Base-by-base conservation (phyloP, 345 rosid species). In the Eucalyptus sp. region DNA sequence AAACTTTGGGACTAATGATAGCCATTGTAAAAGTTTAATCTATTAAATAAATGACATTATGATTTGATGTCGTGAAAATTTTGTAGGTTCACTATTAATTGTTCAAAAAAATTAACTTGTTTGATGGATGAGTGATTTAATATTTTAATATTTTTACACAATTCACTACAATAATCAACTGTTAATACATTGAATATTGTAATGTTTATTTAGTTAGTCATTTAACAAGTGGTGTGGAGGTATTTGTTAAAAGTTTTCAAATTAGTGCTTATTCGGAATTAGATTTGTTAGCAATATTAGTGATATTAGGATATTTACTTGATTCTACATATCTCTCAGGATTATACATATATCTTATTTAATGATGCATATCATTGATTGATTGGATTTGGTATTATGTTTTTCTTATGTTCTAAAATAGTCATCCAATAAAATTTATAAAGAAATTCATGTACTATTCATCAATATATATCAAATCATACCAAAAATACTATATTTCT, bases 51-150 rank as follows among this genome's bases (percentile, higher is more conserved):
- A 16, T 31, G 43, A 18, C 27, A 10, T 71, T 71, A 1, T 10
- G 7, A 8, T 66, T 7, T 66, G 22, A 66, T 66, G 9, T 3
- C 46, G 10, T 37, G 25, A 18, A 10, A 71, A 71, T 71, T 71
- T 71, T 0, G 2, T 37, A 0, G 13, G 25, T 4, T 7, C 25
- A 71, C 13, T 37, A 9, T 4, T 17, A 18, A 9, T 2, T 71
- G 2, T 10, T 71, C 25, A 17, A 10, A 71, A 37, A 37, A 4
- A 2, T 33, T 17, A 71, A 37, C 18, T 5, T 10, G 14, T 71
- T 71, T 10, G 13, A 68, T 68, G 1, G 22, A 17, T 5, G 4
- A 1, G 46, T 10, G 7, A 71, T 37, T 37, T 71, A 3, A 37
- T 71, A 10, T 33, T 37, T 37, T 43, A 71, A 71, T 71, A 18